Evolutionary conservation across 805 yeast genomes (phyloP).

Genomic region (Wickerhamiella parazyma): DNA sequence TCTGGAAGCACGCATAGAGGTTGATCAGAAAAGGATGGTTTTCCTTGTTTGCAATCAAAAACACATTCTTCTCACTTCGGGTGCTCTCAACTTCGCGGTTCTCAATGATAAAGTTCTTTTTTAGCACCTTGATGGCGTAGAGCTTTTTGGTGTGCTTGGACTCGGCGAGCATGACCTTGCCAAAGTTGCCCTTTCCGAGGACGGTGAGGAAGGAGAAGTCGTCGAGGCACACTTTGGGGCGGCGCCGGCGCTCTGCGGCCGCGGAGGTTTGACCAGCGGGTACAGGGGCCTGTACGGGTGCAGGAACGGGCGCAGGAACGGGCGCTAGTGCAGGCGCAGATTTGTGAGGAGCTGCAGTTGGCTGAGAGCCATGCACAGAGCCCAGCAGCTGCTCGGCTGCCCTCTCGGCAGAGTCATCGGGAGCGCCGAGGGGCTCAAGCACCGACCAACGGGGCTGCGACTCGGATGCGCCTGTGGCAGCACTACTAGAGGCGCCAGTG

Average conservation of each 20-base stretch:
- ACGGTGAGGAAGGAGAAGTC: conserved; percentile 92
- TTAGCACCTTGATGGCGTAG: conserved; percentile 92
- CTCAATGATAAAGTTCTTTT: conserved; percentile 89
- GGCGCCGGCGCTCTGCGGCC: not conserved
- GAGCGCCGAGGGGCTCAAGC: not conserved
- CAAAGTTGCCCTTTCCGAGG: conserved; percentile 95
- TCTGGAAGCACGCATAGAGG: conserved; percentile 90
- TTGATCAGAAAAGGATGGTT: conserved; percentile 88
- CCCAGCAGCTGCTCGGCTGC: conserved; percentile 7
- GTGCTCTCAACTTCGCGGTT: conserved; percentile 95
- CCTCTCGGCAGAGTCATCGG: not conserved
- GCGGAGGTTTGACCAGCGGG: not conserved
- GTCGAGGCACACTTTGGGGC: conserved; percentile 57
- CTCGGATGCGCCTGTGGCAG: no score
- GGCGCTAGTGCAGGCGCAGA: no score
- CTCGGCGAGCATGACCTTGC: conserved; percentile 95
- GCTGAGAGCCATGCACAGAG: no score
- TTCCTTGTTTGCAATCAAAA: conserved; percentile 66
- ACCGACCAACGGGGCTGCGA: no score
- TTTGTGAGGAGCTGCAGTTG: no score
- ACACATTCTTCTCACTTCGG: conserved; percentile 86
- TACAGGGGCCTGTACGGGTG: not conserved
- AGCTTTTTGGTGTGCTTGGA: conserved; percentile 66
- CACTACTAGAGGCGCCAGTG: no score
- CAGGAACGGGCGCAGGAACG: no score